These are phyloP conservation scores for Aspergillus brasiliensis DNA, from an alignment of 2,329 filamentous ascomycete genomes.

Conservation along the genomic window DNA sequence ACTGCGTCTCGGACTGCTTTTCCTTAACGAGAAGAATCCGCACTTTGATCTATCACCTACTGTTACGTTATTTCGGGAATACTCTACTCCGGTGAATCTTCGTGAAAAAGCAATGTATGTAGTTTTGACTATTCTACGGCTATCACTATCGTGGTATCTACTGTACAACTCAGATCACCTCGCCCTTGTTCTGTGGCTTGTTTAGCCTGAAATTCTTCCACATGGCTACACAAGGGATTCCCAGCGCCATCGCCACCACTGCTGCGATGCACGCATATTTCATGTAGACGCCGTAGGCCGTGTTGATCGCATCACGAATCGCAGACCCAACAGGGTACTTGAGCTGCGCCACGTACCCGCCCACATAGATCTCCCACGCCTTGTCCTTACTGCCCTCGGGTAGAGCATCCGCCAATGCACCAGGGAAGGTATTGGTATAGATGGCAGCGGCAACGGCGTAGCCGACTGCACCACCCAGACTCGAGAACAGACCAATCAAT, in stretches of 20 bases:
- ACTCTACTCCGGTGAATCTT: too few species aligned
- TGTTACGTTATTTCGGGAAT: too few species aligned
- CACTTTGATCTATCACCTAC: too few species aligned
- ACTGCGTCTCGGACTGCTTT: too few species aligned
- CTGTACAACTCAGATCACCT: conserved; percentile 9
- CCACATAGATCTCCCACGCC: conserved; percentile 24
- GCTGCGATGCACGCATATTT: conserved; percentile 39
- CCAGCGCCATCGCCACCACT: conserved; percentile 34
- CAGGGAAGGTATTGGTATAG: conserved; percentile 60
- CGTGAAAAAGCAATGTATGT: too few species aligned
- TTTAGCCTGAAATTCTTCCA: conserved; percentile 45
- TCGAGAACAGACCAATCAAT: conserved; percentile 37
- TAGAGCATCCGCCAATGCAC: conserved; percentile 39
- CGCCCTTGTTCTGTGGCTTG: conserved; percentile 43
- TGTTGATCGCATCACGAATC: conserved; percentile 37
- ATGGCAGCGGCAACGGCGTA: conserved; percentile 45
- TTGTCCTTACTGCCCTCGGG: conserved; percentile 23
- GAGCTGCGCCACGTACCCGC: conserved; percentile 29
- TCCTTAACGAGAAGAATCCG: too few species aligned
- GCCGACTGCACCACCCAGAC: conserved; percentile 40
- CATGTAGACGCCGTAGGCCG: conserved; percentile 43
- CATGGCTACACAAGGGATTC: conserved; percentile 36
- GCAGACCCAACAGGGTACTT: conserved; percentile 32
- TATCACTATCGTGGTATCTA: neutral
- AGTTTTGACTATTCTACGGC: too few species aligned